Evolutionary conservation across 768 basidiomycete genomes (phyloP).

Genomic region (Pisolithus microcarpus): DNA sequence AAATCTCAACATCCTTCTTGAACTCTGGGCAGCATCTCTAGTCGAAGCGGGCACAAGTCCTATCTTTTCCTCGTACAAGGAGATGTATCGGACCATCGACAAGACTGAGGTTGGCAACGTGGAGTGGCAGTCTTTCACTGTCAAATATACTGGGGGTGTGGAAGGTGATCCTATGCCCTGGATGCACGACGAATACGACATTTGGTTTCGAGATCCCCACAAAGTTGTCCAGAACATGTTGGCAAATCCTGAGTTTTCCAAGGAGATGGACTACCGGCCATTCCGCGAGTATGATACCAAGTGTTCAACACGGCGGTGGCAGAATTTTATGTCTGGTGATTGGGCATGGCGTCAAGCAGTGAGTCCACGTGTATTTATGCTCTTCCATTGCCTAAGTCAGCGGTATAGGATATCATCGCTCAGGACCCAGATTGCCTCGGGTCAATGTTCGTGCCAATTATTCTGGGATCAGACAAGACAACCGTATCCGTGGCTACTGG

Average conservation of each 20-base stretch:
- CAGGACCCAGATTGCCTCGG: constrained; percentile 1
- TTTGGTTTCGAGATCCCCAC: not conserved
- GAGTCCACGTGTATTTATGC: not conserved
- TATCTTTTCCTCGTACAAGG: not conserved
- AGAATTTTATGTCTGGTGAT: constrained; percentile 3
- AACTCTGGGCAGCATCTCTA: too few relatives aligned
- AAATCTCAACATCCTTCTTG: too few relatives aligned
- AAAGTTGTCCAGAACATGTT: not conserved
- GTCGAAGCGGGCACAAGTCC: not conserved
- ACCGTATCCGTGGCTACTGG: constrained; percentile 18
- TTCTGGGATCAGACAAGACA: constrained; percentile 20
- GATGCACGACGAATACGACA: not conserved
- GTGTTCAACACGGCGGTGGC: not conserved
- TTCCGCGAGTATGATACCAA: not conserved
- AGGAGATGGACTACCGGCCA: not conserved
- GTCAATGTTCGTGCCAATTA: constrained; percentile 7
- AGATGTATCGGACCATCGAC: not conserved
- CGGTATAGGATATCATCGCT: too few relatives aligned
- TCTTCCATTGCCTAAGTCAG: too few relatives aligned
- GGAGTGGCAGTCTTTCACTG: not conserved
- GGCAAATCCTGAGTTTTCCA: not conserved
- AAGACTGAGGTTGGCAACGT: not conserved
- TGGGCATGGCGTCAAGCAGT: constrained; percentile 16
- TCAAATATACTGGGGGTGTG: not conserved
- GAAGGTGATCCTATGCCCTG: not conserved